Evolutionary conservation across 1,284 basidiomycete genomes (phyloP).

Genomic region (Cutaneotrichosporon cavernicola): DNA sequence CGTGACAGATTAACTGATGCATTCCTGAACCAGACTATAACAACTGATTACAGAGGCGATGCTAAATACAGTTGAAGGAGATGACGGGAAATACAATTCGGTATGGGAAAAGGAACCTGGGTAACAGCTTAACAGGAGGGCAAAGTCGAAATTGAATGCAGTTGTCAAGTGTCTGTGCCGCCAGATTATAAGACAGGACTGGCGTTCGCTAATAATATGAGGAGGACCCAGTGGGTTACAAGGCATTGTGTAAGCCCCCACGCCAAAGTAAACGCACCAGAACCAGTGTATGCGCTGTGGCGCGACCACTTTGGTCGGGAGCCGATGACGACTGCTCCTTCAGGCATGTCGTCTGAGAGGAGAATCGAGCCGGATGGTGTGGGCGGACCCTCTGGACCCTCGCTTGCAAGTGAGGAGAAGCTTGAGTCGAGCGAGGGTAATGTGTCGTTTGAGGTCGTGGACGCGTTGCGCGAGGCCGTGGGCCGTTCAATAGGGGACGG

Average conservation of each 20-base stretch:
- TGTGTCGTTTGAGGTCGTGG: not conserved
- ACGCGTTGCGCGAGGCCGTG: not conserved
- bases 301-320: not conserved
- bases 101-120: not conserved
- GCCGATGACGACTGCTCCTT: not conserved
- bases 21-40: not conserved
- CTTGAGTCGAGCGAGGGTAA: not conserved
- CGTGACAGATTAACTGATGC: not conserved
- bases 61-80: not conserved
- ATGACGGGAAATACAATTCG: not conserved
- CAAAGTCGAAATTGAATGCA: not conserved
- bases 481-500: not conserved
- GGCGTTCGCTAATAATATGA: not conserved
- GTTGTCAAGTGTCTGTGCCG: not conserved
- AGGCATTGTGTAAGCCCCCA: not conserved
- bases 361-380: slow-evolving; percentile 1
- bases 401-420: not conserved
- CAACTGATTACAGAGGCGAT: not conserved
- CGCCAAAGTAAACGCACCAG: not conserved
- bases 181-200: not conserved
- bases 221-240: not conserved
- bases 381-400: not conserved
- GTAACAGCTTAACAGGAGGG: not conserved
- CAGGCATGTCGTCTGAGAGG: not conserved
- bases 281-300: not conserved